A percentile compares a stretch with the other conserved stretches of the same genome.
Evolutionary conservation across 148 eudicot species (phyloP).

Genomic region (Amaranthus hypochondriacus): DNA sequence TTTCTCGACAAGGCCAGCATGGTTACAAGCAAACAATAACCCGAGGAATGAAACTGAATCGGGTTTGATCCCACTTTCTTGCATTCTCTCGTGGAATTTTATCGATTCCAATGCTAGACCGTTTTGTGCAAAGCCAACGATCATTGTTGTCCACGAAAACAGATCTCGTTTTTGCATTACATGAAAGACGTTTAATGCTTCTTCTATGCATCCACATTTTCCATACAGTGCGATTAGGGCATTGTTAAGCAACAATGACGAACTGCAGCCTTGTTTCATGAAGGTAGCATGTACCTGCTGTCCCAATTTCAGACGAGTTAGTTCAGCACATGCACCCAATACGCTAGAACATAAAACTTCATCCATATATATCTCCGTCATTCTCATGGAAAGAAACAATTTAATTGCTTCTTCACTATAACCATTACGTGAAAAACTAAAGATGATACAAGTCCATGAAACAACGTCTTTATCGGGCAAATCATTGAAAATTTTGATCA

Average conservation of each 20-base stretch:
- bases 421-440: slow-evolving; percentile 46
- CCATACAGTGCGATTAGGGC: slow-evolving; percentile 69
- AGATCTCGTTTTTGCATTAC: slow-evolving; percentile 39
- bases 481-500: slow-evolving; percentile 38
- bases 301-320: slow-evolving; percentile 56
- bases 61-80: slow-evolving; percentile 46
- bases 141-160: slow-evolving; percentile 72
- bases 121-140: slow-evolving; percentile 74
- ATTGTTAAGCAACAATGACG: slow-evolving; percentile 50
- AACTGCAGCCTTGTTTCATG: slow-evolving; percentile 38
- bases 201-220: slow-evolving; percentile 71
- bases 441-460: slow-evolving; percentile 72
- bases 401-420: slow-evolving; percentile 54
- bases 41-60: slow-evolving; percentile 68
- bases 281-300: slow-evolving; percentile 63
- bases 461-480: slow-evolving; percentile 53
- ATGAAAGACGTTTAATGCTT: slow-evolving; percentile 50
- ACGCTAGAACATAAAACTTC: slow-evolving; percentile 43
- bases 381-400: slow-evolving; percentile 52
- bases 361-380: slow-evolving; percentile 45
- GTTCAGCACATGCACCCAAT: slow-evolving; percentile 60
- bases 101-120: slow-evolving; percentile 46
- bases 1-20: slow-evolving; percentile 51
- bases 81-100: slow-evolving; percentile 48
- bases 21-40: slow-evolving; percentile 71